Conservation (phyloP, 2,329 filamentous ascomycete species). For the Polytolypa hystricis region DNA sequence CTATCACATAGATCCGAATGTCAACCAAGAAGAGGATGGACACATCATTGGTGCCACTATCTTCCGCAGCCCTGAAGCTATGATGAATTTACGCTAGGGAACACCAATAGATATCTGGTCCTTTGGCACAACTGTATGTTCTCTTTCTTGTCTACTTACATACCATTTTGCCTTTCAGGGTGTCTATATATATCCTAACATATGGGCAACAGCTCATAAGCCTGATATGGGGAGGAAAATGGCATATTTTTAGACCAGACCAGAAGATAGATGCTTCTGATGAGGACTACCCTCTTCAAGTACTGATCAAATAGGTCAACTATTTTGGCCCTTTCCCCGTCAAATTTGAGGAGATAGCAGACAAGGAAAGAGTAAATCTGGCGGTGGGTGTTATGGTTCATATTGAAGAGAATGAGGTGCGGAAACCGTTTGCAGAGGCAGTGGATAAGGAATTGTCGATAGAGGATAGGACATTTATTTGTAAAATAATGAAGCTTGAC, state of each 20-base stretch:
- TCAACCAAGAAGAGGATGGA: constrained; percentile 8
- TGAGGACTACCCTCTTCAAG: constrained; percentile 14
- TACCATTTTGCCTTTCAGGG: background rate
- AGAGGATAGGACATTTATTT: constrained; percentile 26
- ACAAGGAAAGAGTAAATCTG: constrained; percentile 7
- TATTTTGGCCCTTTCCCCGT: constrained; percentile 14
- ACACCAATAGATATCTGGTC: constrained; percentile 14
- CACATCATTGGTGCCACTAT: constrained; percentile 14
- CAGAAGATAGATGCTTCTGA: constrained; percentile 9
- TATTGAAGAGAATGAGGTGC: constrained; percentile 14
- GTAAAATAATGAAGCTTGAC: constrained; percentile 29
- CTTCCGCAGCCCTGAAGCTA: constrained; percentile 17
- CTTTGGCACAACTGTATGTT: constrained; percentile 12
- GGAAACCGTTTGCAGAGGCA: constrained; percentile 17
- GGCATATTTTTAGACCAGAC: constrained; percentile 13
- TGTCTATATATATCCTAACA: background rate
- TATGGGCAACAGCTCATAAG: constrained; percentile 9
- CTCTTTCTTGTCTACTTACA: background rate
- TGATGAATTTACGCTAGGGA: constrained; percentile 15
- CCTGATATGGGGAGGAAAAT: constrained; percentile 13
- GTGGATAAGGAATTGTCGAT: constrained; percentile 19
- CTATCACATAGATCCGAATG: constrained; percentile 9
- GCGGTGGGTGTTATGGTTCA: constrained; percentile 9
- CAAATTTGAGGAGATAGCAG: constrained; percentile 17
- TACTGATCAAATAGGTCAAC: constrained; percentile 12